These are phyloP conservation scores for Hyaloscypha hepaticicola DNA, from an alignment of 495 filamentous ascomycete species.

Conservation along the genomic window DNA sequence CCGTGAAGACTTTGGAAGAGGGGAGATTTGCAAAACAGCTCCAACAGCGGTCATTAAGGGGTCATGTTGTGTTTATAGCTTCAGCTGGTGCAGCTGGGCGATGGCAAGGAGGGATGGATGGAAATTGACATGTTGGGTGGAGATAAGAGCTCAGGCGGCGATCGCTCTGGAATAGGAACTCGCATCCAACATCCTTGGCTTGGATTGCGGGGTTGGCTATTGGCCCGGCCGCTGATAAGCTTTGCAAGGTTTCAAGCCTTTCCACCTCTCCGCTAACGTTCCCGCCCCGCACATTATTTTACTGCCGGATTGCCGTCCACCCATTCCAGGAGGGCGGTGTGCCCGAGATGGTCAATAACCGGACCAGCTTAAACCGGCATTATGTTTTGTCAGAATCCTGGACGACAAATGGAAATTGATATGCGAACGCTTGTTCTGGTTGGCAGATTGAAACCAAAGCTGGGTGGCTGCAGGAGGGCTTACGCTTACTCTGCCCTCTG, in stretches of 20 bases:
- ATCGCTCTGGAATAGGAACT: background rate
- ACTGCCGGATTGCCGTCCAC: background rate
- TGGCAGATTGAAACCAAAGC: too few species aligned
- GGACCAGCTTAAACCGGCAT: background rate
- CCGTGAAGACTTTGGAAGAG: background rate
- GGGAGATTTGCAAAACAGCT: background rate
- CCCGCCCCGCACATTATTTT: background rate
- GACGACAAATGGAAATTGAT: background rate
- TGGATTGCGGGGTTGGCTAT: background rate
- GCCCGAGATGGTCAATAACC: background rate
- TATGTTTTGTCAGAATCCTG: background rate
- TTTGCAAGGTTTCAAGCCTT: too few species aligned
- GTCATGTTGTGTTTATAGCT: background rate
- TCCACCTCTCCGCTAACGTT: too few species aligned
- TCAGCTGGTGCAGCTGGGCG: background rate
- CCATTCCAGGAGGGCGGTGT: background rate
- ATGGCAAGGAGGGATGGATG: background rate
- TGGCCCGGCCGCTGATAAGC: background rate
- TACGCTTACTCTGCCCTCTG: too few species aligned
- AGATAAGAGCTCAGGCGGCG: background rate
- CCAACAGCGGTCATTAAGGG: background rate
- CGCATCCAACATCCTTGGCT: background rate
- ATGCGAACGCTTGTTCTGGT: background rate
- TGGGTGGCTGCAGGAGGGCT: background rate
- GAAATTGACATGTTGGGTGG: background rate